A percentile compares a stretch with the other conserved stretches of the same genome.
These are phyloP conservation scores for Fusarium camptoceras DNA, from an alignment of 2,329 filamentous ascomycete genomes.

Conservation along the genomic window DNA sequence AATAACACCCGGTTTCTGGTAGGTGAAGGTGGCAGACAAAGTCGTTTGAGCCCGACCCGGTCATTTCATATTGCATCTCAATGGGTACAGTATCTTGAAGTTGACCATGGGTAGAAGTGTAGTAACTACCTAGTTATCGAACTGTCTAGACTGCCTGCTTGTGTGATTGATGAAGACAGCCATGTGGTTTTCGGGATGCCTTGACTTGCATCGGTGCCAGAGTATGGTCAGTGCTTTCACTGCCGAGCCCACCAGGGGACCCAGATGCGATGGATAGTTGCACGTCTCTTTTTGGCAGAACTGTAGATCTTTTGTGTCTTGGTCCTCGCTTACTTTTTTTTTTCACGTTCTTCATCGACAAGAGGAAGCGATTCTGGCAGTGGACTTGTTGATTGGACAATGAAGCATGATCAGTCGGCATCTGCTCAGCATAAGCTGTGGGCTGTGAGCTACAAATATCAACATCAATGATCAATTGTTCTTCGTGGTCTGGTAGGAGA, in stretches of 20 bases:
- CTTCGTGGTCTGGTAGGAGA: background rate
- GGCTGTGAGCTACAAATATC: background rate
- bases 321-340: background rate
- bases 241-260: slow-evolving; percentile 33
- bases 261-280: slow-evolving; percentile 19
- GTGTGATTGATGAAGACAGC: slow-evolving; percentile 23
- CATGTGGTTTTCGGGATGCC: slow-evolving; percentile 37
- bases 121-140: background rate
- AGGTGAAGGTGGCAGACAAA: background rate
- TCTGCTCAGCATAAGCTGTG: background rate
- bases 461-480: background rate
- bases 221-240: slow-evolving; percentile 38
- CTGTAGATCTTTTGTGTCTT: slow-evolving; percentile 32
- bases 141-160: slow-evolving; percentile 2
- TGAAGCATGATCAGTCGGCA: background rate
- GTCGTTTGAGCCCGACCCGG: background rate
- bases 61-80: background rate
- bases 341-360: background rate
- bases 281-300: slow-evolving; percentile 28
- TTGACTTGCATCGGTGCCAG: slow-evolving; percentile 37
- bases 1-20: background rate
- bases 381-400: background rate
- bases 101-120: background rate
- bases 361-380: background rate
- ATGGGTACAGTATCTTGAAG: background rate